These are phyloP conservation scores for Mortierella hygrophila DNA, from an alignment of 192 early-diverging fungal species.

Conservation along the genomic window DNA sequence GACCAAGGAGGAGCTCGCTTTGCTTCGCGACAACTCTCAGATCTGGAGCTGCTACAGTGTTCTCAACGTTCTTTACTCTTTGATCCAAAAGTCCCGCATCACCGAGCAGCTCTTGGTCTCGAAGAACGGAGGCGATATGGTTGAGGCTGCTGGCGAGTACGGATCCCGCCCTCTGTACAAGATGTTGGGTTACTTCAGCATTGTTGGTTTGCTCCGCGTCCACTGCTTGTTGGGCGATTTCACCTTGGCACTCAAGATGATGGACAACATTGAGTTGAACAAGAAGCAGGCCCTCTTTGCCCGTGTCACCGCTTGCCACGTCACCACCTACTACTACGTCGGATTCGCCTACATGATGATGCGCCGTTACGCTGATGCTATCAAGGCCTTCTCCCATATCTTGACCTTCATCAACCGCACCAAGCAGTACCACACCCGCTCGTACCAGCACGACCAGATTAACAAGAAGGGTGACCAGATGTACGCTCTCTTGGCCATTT, in stretches of 20 bases:
- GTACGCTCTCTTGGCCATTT: constrained; percentile 93
- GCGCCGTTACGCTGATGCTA: constrained; percentile 95
- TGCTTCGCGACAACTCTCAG: constrained; percentile 88
- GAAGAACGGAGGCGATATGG: constrained; percentile 91
- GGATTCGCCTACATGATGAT: constrained; percentile 99
- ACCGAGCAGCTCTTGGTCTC: constrained; percentile 91
- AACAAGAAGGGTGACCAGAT: constrained; percentile 96
- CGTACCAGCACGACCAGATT: constrained; percentile 92
- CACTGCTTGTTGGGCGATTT: constrained; percentile 98
- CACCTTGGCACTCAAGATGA: constrained; percentile 93
- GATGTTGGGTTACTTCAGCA: constrained; percentile 97
- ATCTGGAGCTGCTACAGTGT: constrained; percentile 98
- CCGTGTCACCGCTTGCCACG: constrained; percentile 96
- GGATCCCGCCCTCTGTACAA: constrained; percentile 92
- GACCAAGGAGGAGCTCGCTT: constrained; percentile 81
- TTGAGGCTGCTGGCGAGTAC: constrained; percentile 91
- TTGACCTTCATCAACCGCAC: constrained; percentile 91
- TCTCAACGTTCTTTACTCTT: constrained; percentile 94
- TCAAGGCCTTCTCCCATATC: constrained; percentile 92
- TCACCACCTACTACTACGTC: constrained; percentile 97
- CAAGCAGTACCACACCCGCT: constrained; percentile 94
- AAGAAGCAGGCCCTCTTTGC: constrained; percentile 94
- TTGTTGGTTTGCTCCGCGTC: constrained; percentile 92
- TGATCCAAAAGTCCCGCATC: constrained; percentile 96
- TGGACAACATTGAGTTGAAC: constrained; percentile 95